Evolutionary conservation across 164 flowering plant species (phyloP), one percentile per base, ranked within the genome.

Genomic region (Cinnamomum chago): DNA sequence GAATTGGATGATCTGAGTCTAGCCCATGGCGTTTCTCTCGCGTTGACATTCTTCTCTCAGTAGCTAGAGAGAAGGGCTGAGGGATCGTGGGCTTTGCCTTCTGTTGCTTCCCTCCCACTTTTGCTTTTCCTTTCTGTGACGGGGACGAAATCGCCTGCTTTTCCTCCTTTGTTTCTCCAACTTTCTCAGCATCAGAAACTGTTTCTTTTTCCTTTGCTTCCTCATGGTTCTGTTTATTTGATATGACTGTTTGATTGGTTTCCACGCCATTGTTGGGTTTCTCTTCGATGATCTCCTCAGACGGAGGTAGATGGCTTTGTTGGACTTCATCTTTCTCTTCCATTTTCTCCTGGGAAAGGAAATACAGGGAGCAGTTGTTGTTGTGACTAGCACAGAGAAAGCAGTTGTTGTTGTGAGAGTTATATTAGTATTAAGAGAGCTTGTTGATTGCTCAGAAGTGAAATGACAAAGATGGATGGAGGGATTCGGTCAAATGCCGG

Each of bases 41-140:
- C 5, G 72, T 50, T 55, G 18, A 55, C 76, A 50, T 71, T 72
- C 82, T 77, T 58, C 30, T 77, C 55, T 80, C 82, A 11, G 82
- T 80, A 2, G 73, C 80, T 68, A 80, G 72, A 51, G 67, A 51
- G 71, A 80, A 77, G 27, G 82, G 78, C 50, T 65, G 77, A 68
- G 82, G 82, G 6, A 80, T 70, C 3, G 82, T 80, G 33, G 5
- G 28, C 70, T 75, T 79, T 5, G 51, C 11, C 70, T 75, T 79
- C 13, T 15, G 65, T 50, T 65, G 72, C 67, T 73, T 80, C 18
- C 72, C 6, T 25, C 20, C 70, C 11, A 60, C 66, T 70, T 73
- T 76, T 27, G 75, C 62, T 25, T 76, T 80, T 69, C 66, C 47
- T 40, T 40, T 40, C 11, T 40, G 10, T 7, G 47, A 40, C 47